Evolutionary conservation across 2,329 filamentous ascomycete species (phyloP).

Genomic region (Waltergamsia citrina): DNA sequence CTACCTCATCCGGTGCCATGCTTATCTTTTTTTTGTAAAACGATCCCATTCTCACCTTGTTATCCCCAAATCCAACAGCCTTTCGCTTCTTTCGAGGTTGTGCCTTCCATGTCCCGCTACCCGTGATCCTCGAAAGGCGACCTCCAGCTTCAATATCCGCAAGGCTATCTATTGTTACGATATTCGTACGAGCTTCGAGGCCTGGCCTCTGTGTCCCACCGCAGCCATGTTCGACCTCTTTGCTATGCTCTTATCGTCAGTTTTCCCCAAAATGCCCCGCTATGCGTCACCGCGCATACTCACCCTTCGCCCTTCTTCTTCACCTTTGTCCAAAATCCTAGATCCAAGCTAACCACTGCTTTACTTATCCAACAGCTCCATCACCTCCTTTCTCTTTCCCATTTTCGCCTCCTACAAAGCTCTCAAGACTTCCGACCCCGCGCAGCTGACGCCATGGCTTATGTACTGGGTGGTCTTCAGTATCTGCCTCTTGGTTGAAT

Average conservation of each 20-base stretch:
- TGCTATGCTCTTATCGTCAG: conserved; percentile 69
- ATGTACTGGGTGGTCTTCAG: conserved; percentile 98
- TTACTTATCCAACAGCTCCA: conserved; percentile 54
- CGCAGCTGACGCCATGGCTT: conserved; percentile 89
- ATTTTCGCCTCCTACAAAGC: conserved; percentile 98
- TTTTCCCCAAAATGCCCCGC: conserved; percentile 13
- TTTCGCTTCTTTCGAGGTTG: background rate
- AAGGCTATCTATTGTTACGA: too few species aligned
- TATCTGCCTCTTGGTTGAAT: conserved; percentile 72
- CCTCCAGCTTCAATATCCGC: background rate
- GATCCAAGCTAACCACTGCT: too few species aligned
- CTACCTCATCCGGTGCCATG: background rate
- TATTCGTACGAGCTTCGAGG: too few species aligned
- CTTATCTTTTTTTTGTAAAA: background rate
- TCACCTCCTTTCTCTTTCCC: conserved; percentile 86
- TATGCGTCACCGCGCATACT: conserved; percentile 10
- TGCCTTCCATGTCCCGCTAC: background rate
- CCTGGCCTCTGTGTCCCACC: background rate
- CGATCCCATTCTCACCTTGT: background rate
- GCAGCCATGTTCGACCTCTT: conserved; percentile 64
- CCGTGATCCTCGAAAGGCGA: background rate
- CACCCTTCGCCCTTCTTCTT: background rate
- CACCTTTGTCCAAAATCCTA: background rate
- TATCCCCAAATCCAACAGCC: background rate
- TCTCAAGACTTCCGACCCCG: conserved; percentile 82